phyloP scores from a whole-genome alignment of 352 stramenopile genomes.

The Globisporangium splendens region DNA sequence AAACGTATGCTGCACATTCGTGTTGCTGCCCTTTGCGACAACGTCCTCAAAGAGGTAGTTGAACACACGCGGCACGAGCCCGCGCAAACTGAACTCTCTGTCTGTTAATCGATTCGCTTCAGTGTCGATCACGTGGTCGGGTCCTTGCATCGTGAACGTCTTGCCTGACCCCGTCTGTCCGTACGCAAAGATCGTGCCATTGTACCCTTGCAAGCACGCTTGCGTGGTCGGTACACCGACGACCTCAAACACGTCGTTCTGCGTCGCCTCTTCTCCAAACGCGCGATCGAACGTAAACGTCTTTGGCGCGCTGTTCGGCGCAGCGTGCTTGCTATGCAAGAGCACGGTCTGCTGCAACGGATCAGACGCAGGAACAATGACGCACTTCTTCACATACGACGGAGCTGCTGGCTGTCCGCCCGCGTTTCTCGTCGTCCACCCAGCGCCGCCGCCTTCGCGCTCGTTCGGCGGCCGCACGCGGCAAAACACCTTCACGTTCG shows the following conservation, averaged over 20 bases:
- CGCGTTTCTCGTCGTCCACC: background rate
- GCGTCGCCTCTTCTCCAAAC: constrained; percentile 84
- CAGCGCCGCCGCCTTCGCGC: constrained; percentile 45
- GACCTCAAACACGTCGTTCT: constrained; percentile 90
- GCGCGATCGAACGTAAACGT: constrained; percentile 92
- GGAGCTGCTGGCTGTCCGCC: constrained; percentile 5
- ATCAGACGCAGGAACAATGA: constrained; percentile 42
- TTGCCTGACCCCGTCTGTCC: constrained; percentile 83
- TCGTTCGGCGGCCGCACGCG: constrained; percentile 81
- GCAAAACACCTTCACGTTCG: constrained; percentile 86
- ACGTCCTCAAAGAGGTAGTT: constrained; percentile 78
- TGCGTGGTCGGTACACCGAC: constrained; percentile 82
- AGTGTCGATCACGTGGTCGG: constrained; percentile 60
- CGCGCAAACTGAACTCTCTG: constrained; percentile 39
- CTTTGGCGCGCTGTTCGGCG: constrained; percentile 23
- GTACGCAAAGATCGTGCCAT: constrained; percentile 87
- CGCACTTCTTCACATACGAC: constrained; percentile 59
- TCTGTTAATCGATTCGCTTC: constrained; percentile 23
- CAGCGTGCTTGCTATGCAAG: constrained; percentile 44
- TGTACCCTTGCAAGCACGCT: constrained; percentile 79
- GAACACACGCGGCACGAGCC: constrained; percentile 78
- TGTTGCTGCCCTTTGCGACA: constrained; percentile 10
- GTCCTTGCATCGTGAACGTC: constrained; percentile 86
- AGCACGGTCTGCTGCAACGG: constrained; percentile 52
- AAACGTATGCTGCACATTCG: constrained; percentile 61